Conservation (phyloP, 108 stramenopile species). For the Skeletonema potamos region DNA sequence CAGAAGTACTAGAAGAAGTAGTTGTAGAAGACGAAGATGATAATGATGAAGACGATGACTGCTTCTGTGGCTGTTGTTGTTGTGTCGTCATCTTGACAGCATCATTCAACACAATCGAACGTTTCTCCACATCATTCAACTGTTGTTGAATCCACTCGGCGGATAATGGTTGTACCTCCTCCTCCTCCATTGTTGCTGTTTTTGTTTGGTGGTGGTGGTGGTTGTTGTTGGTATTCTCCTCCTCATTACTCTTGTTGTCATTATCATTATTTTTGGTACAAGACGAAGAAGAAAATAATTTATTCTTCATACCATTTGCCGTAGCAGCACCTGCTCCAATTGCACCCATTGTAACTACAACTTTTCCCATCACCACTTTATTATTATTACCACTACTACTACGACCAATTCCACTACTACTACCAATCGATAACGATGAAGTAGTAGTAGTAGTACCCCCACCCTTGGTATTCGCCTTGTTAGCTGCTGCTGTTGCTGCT, state of each 20-base stretch:
- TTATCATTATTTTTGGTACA: background rate
- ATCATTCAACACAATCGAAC: constrained; percentile 1
- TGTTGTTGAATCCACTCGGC: background rate
- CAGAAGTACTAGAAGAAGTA: background rate
- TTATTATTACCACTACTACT: background rate
- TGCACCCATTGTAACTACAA: background rate
- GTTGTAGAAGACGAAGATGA: background rate
- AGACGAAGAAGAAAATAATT: background rate
- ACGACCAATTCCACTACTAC: background rate
- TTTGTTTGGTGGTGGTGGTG: background rate
- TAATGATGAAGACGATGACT: no score
- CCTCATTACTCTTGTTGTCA: background rate
- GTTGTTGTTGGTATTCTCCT: background rate
- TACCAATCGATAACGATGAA: background rate
- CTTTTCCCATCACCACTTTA: background rate
- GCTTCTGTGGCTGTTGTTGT: background rate
- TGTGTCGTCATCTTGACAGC: background rate
- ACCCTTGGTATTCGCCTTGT: no score
- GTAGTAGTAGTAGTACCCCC: no score
- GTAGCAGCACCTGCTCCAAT: background rate
- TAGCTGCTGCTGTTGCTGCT: no score
- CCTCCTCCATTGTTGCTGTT: background rate
- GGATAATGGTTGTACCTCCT: background rate
- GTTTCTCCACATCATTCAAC: background rate
- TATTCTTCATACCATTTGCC: background rate